Conservation (phyloP, 2,329 filamentous ascomycete species). For the Colletotrichum tanaceti region DNA sequence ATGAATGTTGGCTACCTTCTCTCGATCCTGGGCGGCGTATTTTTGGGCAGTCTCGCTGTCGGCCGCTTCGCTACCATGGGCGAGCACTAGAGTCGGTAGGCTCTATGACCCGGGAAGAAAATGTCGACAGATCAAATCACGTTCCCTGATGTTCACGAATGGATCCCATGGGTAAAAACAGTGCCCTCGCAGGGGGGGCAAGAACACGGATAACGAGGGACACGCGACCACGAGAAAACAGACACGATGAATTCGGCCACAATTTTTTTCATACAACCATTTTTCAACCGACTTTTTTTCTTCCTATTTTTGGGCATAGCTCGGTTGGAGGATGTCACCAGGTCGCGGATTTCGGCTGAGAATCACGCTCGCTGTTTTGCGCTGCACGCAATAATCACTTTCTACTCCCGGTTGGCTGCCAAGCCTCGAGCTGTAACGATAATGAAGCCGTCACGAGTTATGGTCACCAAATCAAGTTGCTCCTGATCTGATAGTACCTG, state of each 20-base stretch:
- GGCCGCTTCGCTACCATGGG: constrained; percentile 72
- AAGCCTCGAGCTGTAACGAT: constrained; percentile 2
- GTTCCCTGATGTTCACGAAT: not conserved
- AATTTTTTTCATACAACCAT: not conserved
- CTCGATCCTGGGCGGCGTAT: constrained; percentile 81
- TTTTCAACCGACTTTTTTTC: constrained; percentile 5
- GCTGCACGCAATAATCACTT: not conserved
- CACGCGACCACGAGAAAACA: constrained; percentile 20
- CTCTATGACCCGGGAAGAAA: not conserved
- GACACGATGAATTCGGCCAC: not conserved
- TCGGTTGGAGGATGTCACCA: not conserved
- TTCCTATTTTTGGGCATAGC: not conserved
- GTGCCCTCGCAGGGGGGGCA: not conserved
- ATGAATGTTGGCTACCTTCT: constrained; percentile 88
- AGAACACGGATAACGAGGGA: not conserved
- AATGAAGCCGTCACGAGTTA: constrained; percentile 20
- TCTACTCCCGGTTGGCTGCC: not conserved
- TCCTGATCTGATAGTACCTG: not conserved
- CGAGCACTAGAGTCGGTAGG: constrained; percentile 57
- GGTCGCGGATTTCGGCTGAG: not conserved
- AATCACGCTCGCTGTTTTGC: not conserved
- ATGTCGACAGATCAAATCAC: not conserved
- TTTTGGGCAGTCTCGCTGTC: constrained; percentile 85
- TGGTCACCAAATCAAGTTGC: not conserved
- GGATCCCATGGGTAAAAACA: not conserved